Conservation (phyloP, 495 filamentous ascomycete genomes). For the Neurospora pannonica region DNA sequence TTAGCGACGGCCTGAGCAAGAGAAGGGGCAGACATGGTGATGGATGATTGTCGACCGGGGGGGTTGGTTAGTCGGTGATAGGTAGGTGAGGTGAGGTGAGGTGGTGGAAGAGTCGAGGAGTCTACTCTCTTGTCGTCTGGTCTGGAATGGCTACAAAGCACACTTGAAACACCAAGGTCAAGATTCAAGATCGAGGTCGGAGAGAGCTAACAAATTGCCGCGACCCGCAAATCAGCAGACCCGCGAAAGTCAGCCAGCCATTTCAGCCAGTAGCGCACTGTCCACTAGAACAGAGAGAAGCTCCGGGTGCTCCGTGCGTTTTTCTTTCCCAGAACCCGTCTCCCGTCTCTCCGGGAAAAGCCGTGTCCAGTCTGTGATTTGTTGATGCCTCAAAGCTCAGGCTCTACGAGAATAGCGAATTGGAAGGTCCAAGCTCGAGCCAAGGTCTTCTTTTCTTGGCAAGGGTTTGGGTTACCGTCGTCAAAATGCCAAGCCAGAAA, state of each 20-base stretch:
- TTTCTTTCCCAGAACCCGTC: not conserved
- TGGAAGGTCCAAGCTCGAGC: not conserved
- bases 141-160: not conserved
- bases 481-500: constrained; percentile 1
- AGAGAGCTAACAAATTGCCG: not conserved
- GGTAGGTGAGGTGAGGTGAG: constrained; percentile 6
- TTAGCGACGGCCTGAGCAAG: constrained; percentile 62
- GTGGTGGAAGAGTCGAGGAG: not conserved
- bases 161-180: not conserved
- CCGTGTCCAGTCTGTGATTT: not conserved
- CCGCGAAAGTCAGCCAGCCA: constrained; percentile 2
- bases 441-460: not conserved
- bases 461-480: not conserved
- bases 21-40: constrained; percentile 62
- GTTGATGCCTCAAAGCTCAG: not conserved
- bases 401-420: not conserved
- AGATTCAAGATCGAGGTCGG: not conserved
- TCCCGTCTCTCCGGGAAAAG: not conserved
- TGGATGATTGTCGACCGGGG: constrained; percentile 7
- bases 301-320: not conserved
- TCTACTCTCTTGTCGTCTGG: not conserved
- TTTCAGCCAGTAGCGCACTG: not conserved
- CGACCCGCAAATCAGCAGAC: not conserved
- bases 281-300: not conserved
- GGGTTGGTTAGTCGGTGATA: constrained; percentile 5